Evolutionary conservation across 176 grass and related monocot species (phyloP), one percentile per base, ranked within the genome.

Genomic region (Alopecurus myosuroides): DNA sequence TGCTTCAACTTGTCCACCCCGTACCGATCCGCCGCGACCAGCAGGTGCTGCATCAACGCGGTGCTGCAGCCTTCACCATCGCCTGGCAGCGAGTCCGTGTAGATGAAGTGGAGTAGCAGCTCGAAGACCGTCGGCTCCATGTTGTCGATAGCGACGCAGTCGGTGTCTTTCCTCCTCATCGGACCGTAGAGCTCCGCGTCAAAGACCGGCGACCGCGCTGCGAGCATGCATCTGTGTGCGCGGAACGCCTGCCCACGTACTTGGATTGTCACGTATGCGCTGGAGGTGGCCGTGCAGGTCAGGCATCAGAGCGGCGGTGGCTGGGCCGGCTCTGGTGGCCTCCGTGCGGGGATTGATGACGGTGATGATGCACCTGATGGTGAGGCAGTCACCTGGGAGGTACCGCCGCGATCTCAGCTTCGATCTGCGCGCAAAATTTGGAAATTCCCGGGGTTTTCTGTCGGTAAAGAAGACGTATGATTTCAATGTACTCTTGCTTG

Each of bases 11-110:
- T 82, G 19, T 77, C 71, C 79, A 88, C 2, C 46, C 70, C 71
- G 49, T 88, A 88, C 55, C 86, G n/a, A 5, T 88, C 79, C 13
- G 86, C 86, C 3, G 86, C 79, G 1, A 68, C 70, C 1, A 88
- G 71, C 60, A 88, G 7, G n/a, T 60, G 71, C 49, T 82, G 86
- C 70, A 25, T 63, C 45, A 26, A 0, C 66, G 65, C 80, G 3
- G n/a, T 20, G 52, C 25, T 7, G 34, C 15, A 28, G 1, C 13
- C 37, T 1, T 71, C 66, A 2, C 11, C n/a, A 7, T 46, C 10
- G 1, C 25, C 50, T 1, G 77, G 85, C 77, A 81, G 29, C 12
- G 77, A 20, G 1, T 86, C 77, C 20, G 49, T 72, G 77, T 86
- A 86, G 63, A 86, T n/a, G 52, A 86, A 88, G 69, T 30, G 72